Evolutionary conservation across 2,329 filamentous ascomycete genomes (phyloP).

Genomic region (Pezicula rhizophila): DNA sequence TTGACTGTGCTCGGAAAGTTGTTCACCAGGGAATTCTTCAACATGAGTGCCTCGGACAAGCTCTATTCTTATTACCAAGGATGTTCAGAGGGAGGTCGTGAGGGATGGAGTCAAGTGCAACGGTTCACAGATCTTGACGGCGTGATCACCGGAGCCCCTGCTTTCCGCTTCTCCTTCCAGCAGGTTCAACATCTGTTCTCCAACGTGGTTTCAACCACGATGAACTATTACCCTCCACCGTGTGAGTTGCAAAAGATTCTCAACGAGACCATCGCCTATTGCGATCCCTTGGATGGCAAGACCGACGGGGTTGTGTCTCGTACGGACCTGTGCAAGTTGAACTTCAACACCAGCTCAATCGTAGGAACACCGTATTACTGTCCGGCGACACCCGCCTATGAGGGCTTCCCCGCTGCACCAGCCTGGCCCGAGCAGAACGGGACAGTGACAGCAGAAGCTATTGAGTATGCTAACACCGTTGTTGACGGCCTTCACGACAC

Average conservation of each 20-base stretch:
- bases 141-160: conserved; percentile 36
- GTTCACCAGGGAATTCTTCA: conserved; percentile 36
- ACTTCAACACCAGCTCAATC: conserved; percentile 37
- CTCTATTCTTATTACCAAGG: conserved; percentile 42
- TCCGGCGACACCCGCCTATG: conserved; percentile 21
- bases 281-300: conserved; percentile 46
- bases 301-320: conserved; percentile 45
- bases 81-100: conserved; percentile 39
- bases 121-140: conserved; percentile 37
- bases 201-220: conserved; percentile 29
- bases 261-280: conserved; percentile 46
- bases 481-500: conserved; percentile 29
- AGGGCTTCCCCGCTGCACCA: not conserved
- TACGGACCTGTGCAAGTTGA: conserved; percentile 38
- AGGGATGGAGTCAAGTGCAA: conserved; percentile 38
- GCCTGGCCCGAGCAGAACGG: conserved; percentile 5
- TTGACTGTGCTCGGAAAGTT: conserved; percentile 36
- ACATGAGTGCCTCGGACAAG: conserved; percentile 16
- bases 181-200: conserved; percentile 34
- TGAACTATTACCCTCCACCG: conserved; percentile 34
- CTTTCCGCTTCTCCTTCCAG: conserved; percentile 38
- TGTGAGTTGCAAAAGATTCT: conserved; percentile 42
- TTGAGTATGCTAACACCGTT: conserved; percentile 28
- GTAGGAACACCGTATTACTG: conserved; percentile 39
- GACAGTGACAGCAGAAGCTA: conserved; percentile 26